phyloP scores from a whole-genome alignment of 1,284 basidiomycete species.

The Lignosus rhinocerotis region DNA sequence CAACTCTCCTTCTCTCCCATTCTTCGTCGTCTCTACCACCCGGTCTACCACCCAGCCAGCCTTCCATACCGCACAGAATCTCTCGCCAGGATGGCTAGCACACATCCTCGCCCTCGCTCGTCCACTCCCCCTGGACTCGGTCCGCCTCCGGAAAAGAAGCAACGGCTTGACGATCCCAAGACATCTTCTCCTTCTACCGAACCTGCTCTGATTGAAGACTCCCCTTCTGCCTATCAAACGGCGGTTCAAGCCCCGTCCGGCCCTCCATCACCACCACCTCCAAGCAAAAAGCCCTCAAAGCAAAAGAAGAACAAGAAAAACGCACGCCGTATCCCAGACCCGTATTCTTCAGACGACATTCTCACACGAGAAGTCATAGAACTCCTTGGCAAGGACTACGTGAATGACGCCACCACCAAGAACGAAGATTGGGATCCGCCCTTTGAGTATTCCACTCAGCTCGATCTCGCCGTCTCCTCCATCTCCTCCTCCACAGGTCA shows the following conservation, averaged over 20 bases:
- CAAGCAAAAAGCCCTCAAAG: constrained; percentile 17
- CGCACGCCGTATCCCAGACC: constrained; percentile 48
- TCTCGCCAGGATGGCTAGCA: constrained; percentile 10
- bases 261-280: constrained; percentile 12
- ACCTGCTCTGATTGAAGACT: not conserved
- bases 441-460: constrained; percentile 57
- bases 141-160: constrained; percentile 39
- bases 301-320: constrained; percentile 30
- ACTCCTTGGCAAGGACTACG: constrained; percentile 64
- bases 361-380: constrained; percentile 69
- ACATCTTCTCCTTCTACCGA: not conserved
- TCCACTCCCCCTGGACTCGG: constrained; percentile 1
- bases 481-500: constrained; percentile 64
- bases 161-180: constrained; percentile 33
- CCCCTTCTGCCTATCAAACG: constrained; percentile 9
- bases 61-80: not conserved
- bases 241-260: constrained; percentile 15
- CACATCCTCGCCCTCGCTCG: constrained; percentile 16
- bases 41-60: not conserved
- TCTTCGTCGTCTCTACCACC: not conserved
- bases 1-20: not conserved
- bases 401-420: constrained; percentile 49
- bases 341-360: constrained; percentile 75
- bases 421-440: constrained; percentile 60
- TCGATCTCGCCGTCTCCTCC: constrained; percentile 66